Base-by-base conservation (phyloP, 139 green algal species). In the Volvox africanus region DNA sequence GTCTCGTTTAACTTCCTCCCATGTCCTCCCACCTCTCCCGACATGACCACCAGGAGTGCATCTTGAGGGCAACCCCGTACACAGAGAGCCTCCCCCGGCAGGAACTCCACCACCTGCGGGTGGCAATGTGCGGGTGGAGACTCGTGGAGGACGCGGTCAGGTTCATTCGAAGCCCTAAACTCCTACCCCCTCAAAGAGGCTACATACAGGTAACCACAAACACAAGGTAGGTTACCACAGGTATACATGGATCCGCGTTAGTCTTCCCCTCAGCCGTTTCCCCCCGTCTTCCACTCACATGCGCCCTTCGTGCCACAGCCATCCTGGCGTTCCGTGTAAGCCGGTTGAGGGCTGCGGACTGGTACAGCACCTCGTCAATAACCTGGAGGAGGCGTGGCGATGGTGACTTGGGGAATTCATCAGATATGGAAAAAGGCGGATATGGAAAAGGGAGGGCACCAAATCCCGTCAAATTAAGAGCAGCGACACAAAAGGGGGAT, bases 301-400 rank as follows among this genome's bases (percentile, higher is more conserved):
- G 85, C 28, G 86, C 86, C 6, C 73, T 35, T 12, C 73, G 13
- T 0, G 86, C 86, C 20, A 80, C 73, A 18, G 73, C 86, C 50
- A 90, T 61, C 30, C 86, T 37, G 6, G 86, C 86, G 30, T 83
- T 83, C 0, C 86, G 71, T 3, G 86, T 90, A 0, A 90, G 50
- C 1, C 86, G 86, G 12, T 20, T 80, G 19, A 90, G 50, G 6
- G 73, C 86, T 0, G 50, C 12, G 30, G 30, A 75, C 30, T 36
- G 32, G 12, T 82, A 77, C 30, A 90, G 55, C 71, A 90, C 86
- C 73, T 90, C 86, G 30, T 90, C 86, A 17, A 90, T 83, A 21
- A 90, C 50, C 86, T 90, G 86, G 18, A 19, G 35, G 69, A 20
- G 37, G 44, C 17, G 68, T n/a, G 5, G 11, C 19, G 65, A 68